Evolutionary conservation across 2,329 filamentous ascomycete species (phyloP).

Genomic region (Cladosporium velox): DNA sequence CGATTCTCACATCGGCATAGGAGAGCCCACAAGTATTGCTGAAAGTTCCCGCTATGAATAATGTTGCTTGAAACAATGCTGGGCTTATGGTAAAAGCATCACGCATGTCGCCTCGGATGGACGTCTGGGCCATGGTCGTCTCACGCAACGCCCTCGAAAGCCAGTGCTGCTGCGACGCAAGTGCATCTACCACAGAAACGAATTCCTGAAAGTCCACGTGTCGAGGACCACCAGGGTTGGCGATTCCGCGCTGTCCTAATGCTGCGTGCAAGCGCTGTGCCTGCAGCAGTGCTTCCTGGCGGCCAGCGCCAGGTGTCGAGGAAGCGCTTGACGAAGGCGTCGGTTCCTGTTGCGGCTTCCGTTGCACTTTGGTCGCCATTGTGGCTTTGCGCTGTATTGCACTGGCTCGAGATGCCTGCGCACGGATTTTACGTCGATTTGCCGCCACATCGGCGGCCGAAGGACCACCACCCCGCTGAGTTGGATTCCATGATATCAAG

Average conservation of each 20-base stretch:
- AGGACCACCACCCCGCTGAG: neutral
- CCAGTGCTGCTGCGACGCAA: conserved; percentile 16
- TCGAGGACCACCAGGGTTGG: neutral
- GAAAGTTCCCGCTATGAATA: conserved; percentile 29
- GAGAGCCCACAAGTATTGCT: conserved; percentile 29
- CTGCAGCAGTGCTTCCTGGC: neutral
- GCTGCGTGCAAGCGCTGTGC: conserved; percentile 8
- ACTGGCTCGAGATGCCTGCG: conserved; percentile 14
- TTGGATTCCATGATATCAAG: conserved; percentile 17
- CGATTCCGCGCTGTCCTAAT: neutral
- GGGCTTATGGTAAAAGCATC: conserved; percentile 25
- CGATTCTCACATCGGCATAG: conserved; percentile 23
- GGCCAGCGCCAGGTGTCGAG: neutral
- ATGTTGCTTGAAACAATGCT: conserved; percentile 28
- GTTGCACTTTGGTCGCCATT: conserved; percentile 8
- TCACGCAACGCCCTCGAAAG: conserved; percentile 18
- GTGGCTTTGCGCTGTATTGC: conserved; percentile 16
- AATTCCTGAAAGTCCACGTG: conserved; percentile 15
- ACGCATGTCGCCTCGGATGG: conserved; percentile 26
- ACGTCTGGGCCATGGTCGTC: conserved; percentile 25
- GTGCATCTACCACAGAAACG: conserved; percentile 10
- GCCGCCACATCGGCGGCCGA: neutral
- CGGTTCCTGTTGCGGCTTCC: neutral
- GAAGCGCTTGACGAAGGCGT: neutral
- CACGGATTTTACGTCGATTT: conserved; percentile 13